phyloP scores from a whole-genome alignment of 169 alveolate species.

The Condylostoma magnum region DNA sequence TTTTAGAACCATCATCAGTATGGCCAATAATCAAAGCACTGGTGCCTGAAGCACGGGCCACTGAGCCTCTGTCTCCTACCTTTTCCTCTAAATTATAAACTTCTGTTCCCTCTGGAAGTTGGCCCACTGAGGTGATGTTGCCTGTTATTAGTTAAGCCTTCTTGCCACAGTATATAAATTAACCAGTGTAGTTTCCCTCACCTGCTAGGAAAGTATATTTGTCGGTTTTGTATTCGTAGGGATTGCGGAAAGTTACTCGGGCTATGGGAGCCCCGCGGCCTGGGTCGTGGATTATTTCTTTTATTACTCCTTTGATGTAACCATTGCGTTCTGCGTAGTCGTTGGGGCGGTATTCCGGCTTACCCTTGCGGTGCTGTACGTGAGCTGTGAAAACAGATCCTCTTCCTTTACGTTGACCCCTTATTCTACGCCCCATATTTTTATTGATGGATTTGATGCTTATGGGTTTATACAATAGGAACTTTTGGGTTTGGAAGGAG shows the following conservation, averaged over 20 bases:
- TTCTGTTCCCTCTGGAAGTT: conserved; percentile 99
- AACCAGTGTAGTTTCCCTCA: conserved; percentile 99
- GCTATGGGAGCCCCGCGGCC: conserved; percentile 99
- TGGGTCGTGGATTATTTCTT: conserved; percentile 97
- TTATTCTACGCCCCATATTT: conserved; percentile 53
- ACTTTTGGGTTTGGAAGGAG: no score
- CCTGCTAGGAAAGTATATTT: conserved; percentile 97
- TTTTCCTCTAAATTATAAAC: conserved; percentile 96
- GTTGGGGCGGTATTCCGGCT: conserved; percentile 93
- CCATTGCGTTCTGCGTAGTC: conserved; percentile 94
- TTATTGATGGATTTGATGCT: no score
- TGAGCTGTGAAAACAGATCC: conserved; percentile 95
- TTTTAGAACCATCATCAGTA: conserved; percentile 96
- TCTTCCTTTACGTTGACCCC: conserved; percentile 97
- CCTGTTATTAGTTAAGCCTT: conserved; percentile 96
- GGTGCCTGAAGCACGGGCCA: conserved; percentile 98
- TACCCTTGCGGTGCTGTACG: conserved; percentile 93
- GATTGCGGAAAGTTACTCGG: conserved; percentile 94
- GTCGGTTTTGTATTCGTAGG: conserved; percentile 93
- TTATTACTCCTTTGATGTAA: conserved; percentile 95
- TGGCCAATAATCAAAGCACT: conserved; percentile 94
- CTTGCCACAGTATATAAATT: conserved; percentile 97
- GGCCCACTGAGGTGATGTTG: conserved; percentile 95
- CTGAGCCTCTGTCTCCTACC: conserved; percentile 98
- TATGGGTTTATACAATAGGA: not conserved